Evolutionary conservation across 352 stramenopile species (phyloP), one percentile per base, ranked within the genome.

Genomic region (Achlya hypogyna): DNA sequence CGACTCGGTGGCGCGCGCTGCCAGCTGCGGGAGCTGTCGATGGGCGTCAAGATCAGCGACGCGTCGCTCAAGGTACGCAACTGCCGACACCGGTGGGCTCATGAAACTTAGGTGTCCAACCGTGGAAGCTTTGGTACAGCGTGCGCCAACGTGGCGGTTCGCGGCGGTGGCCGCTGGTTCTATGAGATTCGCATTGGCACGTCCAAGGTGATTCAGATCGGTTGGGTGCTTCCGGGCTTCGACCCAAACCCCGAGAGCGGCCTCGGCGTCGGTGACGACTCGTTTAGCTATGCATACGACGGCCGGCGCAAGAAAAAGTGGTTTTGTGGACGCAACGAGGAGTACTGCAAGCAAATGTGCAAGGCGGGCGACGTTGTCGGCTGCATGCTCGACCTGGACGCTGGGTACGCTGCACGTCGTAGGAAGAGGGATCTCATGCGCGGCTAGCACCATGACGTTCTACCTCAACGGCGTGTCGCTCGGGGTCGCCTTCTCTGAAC

Each of bases 101-200:
- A n/a, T n/a, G n/a, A n/a, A n/a, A n/a, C n/a, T n/a, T 67, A 67
- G 60, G 60, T 67, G 18, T 67, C 60, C 32, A 67, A 67, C 25
- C 60, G 60, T 40, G 60, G 60, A 10, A 67, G 60, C 27, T 67
- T 67, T 58, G 60, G 60, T n/a, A 67, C 60, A 4, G 60, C 60
- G 10, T 67, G 60, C 47, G 60, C 60, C 32, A 67, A 67, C 35
- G 60, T 67, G 34, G 29, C n/a, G 29, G 60, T 67, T 16, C 60
- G 60, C 8, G 60, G 60, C 3, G 60, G 60, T 34, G 60, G 60
- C 4, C 38, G 51, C 12, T 67, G 60, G 60, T 67, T 67, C 43
- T 67, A 59, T 25, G 60, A 67, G 49, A 49, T 67, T 22, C 60
- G 60, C 38, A 67, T 67, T 22, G 60, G 60, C 22, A 67, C 60